Evolutionary conservation across 2,329 filamentous ascomycete genomes (phyloP).

Genomic region (Claviceps pusilla): DNA sequence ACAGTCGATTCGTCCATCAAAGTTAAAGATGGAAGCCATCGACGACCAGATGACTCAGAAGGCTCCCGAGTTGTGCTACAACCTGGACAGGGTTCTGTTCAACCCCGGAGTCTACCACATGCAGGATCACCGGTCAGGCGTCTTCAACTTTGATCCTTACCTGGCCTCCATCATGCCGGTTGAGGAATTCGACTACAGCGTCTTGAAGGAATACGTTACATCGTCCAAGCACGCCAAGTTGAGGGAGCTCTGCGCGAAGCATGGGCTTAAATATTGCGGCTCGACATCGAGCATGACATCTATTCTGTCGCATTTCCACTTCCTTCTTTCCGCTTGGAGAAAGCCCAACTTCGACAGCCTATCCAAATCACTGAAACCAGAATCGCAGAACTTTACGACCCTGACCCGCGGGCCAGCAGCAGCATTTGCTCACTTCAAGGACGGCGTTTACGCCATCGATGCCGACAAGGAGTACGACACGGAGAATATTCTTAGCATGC

Average conservation of each 20-base stretch:
- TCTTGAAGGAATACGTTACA: slow-evolving; percentile 74
- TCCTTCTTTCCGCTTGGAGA: slow-evolving; percentile 72
- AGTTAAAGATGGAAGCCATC: slow-evolving; percentile 16
- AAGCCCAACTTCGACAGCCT: slow-evolving; percentile 50
- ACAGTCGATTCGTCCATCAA: slow-evolving; percentile 13
- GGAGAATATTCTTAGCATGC: slow-evolving; percentile 74
- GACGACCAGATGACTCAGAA: slow-evolving; percentile 16
- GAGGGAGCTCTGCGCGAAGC: slow-evolving; percentile 47
- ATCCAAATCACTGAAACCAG: slow-evolving; percentile 50
- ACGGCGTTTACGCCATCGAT: slow-evolving; percentile 86
- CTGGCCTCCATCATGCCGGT: slow-evolving; percentile 87
- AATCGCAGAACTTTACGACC: slow-evolving; percentile 52
- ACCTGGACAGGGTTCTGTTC: slow-evolving; percentile 81
- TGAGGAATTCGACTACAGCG: slow-evolving; percentile 78
- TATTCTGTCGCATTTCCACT: slow-evolving; percentile 82
- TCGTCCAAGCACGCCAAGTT: slow-evolving; percentile 72
- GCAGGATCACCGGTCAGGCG: slow-evolving; percentile 71
- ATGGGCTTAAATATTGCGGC: slow-evolving; percentile 70
- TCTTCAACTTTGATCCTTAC: slow-evolving; percentile 96
- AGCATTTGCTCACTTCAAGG: slow-evolving; percentile 66
- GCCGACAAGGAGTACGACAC: slow-evolving; percentile 84
- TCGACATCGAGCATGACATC: slow-evolving; percentile 96
- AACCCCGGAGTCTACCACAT: slow-evolving; percentile 86
- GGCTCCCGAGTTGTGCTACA: slow-evolving; percentile 46
- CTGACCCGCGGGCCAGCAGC: slow-evolving; percentile 61